A percentile compares a stretch with the other conserved stretches of the same genome.
phyloP scores from a whole-genome alignment of 495 filamentous ascomycete genomes.

The Aspergillus saccharolyticus region DNA sequence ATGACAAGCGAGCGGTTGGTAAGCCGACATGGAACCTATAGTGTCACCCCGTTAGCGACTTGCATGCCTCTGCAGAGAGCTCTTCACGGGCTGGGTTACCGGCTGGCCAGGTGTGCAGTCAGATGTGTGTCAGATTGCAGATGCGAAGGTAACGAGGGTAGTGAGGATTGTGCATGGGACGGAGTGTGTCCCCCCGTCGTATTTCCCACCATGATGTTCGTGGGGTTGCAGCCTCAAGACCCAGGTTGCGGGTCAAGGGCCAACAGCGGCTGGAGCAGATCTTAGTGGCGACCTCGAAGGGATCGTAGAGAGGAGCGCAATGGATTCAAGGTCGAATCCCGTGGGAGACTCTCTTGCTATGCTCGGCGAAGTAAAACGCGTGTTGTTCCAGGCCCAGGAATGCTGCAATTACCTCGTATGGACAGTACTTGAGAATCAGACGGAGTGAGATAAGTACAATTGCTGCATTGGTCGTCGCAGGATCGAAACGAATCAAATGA shows the following conservation, averaged over 20 bases:
- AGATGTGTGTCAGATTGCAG: slow-evolving; percentile 94
- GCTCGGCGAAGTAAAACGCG: neutral
- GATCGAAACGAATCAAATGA: neutral
- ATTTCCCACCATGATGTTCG: slow-evolving; percentile 39
- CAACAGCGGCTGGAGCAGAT: neutral
- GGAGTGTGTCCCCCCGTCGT: slow-evolving; percentile 33
- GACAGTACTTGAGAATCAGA: slow-evolving; percentile 12
- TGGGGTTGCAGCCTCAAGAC: slow-evolving; percentile 19
- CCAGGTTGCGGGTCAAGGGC: slow-evolving; percentile 2
- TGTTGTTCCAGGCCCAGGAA: slow-evolving; percentile 17
- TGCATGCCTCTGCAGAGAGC: neutral
- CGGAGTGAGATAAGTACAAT: slow-evolving; percentile 13
- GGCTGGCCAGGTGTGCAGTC: slow-evolving; percentile 91
- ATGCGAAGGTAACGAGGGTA: slow-evolving; percentile 83
- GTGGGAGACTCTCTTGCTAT: neutral
- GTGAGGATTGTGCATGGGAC: slow-evolving; percentile 81
- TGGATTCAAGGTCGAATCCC: neutral
- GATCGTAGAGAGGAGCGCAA: neutral
- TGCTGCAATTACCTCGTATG: slow-evolving; percentile 15
- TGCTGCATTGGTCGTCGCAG: slow-evolving; percentile 3
- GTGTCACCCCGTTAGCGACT: slow-evolving; percentile 14
- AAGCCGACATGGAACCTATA: slow-evolving; percentile 75
- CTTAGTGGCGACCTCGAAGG: neutral
- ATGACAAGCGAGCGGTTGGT: slow-evolving; percentile 81
- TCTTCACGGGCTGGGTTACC: slow-evolving; percentile 35